These are phyloP conservation scores for Penicillium sumatraense DNA, from an alignment of 2,329 filamentous ascomycete genomes.

Conservation along the genomic window DNA sequence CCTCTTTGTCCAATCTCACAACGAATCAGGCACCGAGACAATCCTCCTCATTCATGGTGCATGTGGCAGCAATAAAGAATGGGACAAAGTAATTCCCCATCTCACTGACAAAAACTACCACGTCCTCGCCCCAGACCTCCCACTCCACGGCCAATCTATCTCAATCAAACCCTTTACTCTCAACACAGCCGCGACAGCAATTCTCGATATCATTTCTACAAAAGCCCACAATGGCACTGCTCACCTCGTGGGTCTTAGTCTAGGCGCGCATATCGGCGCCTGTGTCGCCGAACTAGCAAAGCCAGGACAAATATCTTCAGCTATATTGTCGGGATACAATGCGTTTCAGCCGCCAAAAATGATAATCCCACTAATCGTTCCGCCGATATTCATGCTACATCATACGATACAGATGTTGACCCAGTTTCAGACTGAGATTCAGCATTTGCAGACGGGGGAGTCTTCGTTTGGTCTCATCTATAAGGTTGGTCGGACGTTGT, in stretches of 20 bases:
- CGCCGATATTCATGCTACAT: conserved; percentile 1
- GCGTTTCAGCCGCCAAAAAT: conserved; percentile 1
- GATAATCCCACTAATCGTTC: background rate
- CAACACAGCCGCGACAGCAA: background rate
- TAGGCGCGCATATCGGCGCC: conserved; percentile 19
- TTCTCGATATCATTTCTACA: conserved; percentile 7
- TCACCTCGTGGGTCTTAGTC: conserved; percentile 21
- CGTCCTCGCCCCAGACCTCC: conserved; percentile 21
- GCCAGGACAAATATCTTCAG: conserved; percentile 10
- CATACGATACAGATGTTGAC: background rate
- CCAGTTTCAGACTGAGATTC: background rate
- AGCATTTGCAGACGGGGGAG: conserved; percentile 4
- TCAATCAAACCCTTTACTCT: conserved; percentile 13
- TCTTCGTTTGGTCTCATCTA: conserved; percentile 5
- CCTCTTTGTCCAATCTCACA: conserved; percentile 6
- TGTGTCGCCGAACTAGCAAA: conserved; percentile 10
- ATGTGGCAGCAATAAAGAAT: conserved; percentile 14
- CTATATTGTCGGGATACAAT: conserved; percentile 13
- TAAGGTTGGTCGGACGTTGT: conserved; percentile 9
- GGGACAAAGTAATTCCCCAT: conserved; percentile 11
- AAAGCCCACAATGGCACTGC: conserved; percentile 11
- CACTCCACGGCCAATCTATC: conserved; percentile 19
- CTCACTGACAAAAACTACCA: conserved; percentile 14
- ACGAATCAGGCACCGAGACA: conserved; percentile 8
- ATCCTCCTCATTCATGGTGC: conserved; percentile 21